Evolutionary conservation across 352 stramenopile genomes (phyloP).

Genomic region (Phytopythium delawarense): DNA sequence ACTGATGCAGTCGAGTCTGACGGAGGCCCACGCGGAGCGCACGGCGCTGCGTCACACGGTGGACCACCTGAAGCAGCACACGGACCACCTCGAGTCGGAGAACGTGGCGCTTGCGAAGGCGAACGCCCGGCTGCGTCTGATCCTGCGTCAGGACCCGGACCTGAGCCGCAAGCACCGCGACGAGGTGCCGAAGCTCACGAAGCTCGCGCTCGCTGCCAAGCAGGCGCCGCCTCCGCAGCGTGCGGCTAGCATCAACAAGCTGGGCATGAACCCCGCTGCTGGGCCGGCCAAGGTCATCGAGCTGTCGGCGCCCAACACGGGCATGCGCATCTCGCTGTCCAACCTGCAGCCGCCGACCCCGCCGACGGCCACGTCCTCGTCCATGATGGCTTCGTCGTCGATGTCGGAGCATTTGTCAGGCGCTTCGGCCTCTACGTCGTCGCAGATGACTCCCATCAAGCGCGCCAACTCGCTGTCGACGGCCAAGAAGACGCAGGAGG

Average conservation of each 20-base stretch:
- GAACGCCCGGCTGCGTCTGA: constrained; percentile 78
- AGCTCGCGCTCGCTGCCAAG: constrained; percentile 72
- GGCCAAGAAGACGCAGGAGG: constrained; percentile 47
- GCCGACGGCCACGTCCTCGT: constrained; percentile 14
- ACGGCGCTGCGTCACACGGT: constrained; percentile 71
- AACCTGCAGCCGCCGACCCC: constrained; percentile 37
- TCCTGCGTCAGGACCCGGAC: constrained; percentile 80
- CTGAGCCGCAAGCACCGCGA: constrained; percentile 82
- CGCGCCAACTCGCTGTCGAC: constrained; percentile 52
- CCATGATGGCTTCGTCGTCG: constrained; percentile 2
- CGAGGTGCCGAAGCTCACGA: constrained; percentile 79
- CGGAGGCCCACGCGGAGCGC: constrained; percentile 66
- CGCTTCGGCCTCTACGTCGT: background rate
- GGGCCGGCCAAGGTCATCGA: constrained; percentile 27
- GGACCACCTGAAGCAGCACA: constrained; percentile 68
- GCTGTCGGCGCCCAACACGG: constrained; percentile 29
- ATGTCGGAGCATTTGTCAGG: constrained; percentile 9
- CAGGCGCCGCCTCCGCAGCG: constrained; percentile 43
- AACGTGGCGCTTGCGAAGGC: constrained; percentile 83
- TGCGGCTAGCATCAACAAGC: constrained; percentile 35
- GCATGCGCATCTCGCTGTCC: constrained; percentile 50
- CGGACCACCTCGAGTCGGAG: constrained; percentile 72
- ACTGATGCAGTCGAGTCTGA: constrained; percentile 70
- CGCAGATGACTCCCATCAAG: constrained; percentile 43
- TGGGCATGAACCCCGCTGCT: constrained; percentile 9